These are phyloP conservation scores for Medakamo hakoo DNA, from an alignment of 139 green algal genomes.

Conservation along the genomic window DNA sequence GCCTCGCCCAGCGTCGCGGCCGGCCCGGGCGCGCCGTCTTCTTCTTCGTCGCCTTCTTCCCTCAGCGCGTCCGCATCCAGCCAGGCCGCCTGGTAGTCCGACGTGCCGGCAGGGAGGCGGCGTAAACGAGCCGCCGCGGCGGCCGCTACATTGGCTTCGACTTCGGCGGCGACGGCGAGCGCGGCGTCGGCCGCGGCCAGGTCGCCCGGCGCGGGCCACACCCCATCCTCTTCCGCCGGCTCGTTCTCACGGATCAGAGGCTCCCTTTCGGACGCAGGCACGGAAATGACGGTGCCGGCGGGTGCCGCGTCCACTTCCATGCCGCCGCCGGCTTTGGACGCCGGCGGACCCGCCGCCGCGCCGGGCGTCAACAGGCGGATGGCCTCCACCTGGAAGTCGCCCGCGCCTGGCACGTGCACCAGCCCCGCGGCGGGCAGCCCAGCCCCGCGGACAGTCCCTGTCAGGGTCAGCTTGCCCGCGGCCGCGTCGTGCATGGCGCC, in stretches of 20 bases:
- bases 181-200: background rate
- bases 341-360: background rate
- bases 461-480: slow-evolving; percentile 27
- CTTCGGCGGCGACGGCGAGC: background rate
- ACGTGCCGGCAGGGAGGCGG: slow-evolving; percentile 56
- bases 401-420: slow-evolving; percentile 51
- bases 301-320: slow-evolving; percentile 13
- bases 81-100: slow-evolving; percentile 87
- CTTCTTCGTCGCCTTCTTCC: slow-evolving; percentile 16
- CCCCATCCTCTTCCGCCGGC: slow-evolving; percentile 27
- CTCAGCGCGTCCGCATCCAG: slow-evolving; percentile 53
- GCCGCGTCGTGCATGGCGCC: slow-evolving; percentile 1
- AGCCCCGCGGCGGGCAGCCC: slow-evolving; percentile 57
- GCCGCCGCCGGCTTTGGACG: slow-evolving; percentile 1
- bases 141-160: slow-evolving; percentile 21
- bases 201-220: slow-evolving; percentile 74
- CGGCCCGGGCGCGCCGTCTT: background rate
- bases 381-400: slow-evolving; percentile 55
- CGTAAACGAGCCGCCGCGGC: slow-evolving; percentile 13
- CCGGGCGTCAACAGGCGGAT: slow-evolving; percentile 21
- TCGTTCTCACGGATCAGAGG: slow-evolving; percentile 46
- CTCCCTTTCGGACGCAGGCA: too few species aligned
- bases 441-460: slow-evolving; percentile 43
- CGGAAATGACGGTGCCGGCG: slow-evolving; percentile 18
- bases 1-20: background rate